Evolutionary conservation across 1,284 basidiomycete species (phyloP), one percentile per base, ranked within the genome.

Genomic region (Ceratobasidium papillatum): DNA sequence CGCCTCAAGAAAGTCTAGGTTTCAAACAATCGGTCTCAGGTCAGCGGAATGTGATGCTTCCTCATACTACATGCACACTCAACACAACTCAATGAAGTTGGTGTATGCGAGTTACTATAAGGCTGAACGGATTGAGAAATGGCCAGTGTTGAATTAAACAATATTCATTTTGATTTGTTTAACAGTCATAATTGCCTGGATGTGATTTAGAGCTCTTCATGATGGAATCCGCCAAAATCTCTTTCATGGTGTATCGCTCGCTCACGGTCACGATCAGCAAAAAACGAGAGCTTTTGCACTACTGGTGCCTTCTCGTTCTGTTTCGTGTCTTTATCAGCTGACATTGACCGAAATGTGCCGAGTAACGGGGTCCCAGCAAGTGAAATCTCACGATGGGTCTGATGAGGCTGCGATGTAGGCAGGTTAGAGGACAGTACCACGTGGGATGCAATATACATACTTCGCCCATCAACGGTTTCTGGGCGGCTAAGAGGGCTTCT

Each of bases 121-220:
- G n/a, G n/a, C n/a, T n/a, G n/a, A n/a, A n/a, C n/a, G n/a, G n/a
- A n/a, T n/a, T n/a, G n/a, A n/a, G n/a, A n/a, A n/a, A n/a, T n/a
- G n/a, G n/a, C n/a, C n/a, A n/a, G n/a, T n/a, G n/a, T n/a, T n/a
- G n/a, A n/a, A 43, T 43, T 43, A 43, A 8, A 43, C 41, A 43
- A n/a, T n/a, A n/a, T n/a, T n/a, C n/a, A n/a, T n/a, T n/a, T n/a
- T n/a, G n/a, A n/a, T n/a, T n/a, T n/a, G n/a, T n/a, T n/a, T n/a
- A n/a, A n/a, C n/a, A n/a, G n/a, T n/a, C n/a, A n/a, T n/a, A n/a
- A n/a, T n/a, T n/a, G n/a, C n/a, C n/a, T n/a, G n/a, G n/a, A n/a
- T n/a, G n/a, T n/a, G n/a, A n/a, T n/a, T 68, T 22, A 68, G 41
- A 68, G 65, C 17, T 68, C 65, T 30, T 68, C 65, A 41, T 68